Evolutionary conservation across 2,329 filamentous ascomycete species (phyloP), one percentile per base, ranked within the genome.

Genomic region (Colletotrichum lupini): DNA sequence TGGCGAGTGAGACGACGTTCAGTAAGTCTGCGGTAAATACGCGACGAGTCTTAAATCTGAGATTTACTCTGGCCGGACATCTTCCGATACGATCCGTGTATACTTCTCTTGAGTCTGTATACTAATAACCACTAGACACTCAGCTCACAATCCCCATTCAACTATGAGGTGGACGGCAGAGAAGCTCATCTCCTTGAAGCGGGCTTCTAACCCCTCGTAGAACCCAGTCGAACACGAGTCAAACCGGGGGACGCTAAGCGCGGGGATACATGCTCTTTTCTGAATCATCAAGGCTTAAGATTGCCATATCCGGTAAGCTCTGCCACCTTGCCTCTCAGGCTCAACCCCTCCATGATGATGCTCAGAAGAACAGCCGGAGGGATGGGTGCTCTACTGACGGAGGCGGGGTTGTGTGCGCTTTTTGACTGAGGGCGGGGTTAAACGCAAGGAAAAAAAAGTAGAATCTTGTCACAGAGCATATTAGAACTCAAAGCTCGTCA

Each of bases 181-280:
- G 12, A 37, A 63, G 16, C 28, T 57, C 62, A 49, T 68, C 42
- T 32, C 46, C n/a, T 71, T 26, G 55, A 16, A 58, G 30, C 61
- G 62, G 55, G 30, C 55, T 55, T 12, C 8, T 53, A 30, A 6
- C 55, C 65, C 60, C 60, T 70, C 60, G 32, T 30, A 19, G 60
- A 64, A 49, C 59, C 67, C 46, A 9, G 56, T 42, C 60, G 56
- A 73, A 65, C 66, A 66, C 56, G 67, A 73, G 67, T 73, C 70
- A 61, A 65, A 42, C 67, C 56, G 42, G 60, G 60, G 70, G 32
- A 35, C 59, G 35, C 70, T 65, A 42, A 61, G 60, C 67, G 67
- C 60, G 67, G 70, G 70, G 67, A 70, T 73, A 55, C 67, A 35
- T 65, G n/a, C 46, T 59, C 35, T 59, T 61, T 70, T 70, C 9